phyloP scores from a whole-genome alignment of 2,329 filamentous ascomycete genomes.

The Hymenoscyphus linearis region DNA sequence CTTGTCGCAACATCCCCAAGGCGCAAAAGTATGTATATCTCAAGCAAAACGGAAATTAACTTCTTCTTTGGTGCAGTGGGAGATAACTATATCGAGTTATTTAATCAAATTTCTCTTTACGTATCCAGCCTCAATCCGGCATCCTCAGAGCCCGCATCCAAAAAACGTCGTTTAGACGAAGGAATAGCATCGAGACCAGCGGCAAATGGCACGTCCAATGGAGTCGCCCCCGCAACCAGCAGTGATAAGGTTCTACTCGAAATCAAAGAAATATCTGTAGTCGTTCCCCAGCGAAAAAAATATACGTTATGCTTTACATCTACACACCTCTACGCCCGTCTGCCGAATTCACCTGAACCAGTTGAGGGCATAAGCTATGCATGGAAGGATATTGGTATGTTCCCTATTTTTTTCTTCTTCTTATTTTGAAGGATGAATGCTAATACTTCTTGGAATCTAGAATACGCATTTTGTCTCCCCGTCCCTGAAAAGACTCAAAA shows the following conservation, averaged over 20 bases:
- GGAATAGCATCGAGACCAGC: constrained; percentile 21
- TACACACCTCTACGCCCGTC: constrained; percentile 52
- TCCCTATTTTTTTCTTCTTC: neutral
- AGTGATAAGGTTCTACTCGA: constrained; percentile 51
- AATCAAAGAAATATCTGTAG: constrained; percentile 62
- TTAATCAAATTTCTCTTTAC: constrained; percentile 32
- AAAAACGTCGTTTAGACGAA: constrained; percentile 31
- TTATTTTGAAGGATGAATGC: neutral
- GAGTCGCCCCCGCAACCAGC: constrained; percentile 25
- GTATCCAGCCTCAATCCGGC: constrained; percentile 18
- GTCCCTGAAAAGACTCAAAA: constrained; percentile 61
- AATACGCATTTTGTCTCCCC: constrained; percentile 58
- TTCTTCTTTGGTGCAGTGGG: constrained; percentile 17
- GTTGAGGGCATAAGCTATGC: constrained; percentile 51
- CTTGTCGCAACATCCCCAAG: constrained; percentile 9
- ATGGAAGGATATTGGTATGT: constrained; percentile 57
- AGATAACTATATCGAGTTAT: constrained; percentile 31
- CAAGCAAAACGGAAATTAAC: neutral
- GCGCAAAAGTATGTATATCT: neutral
- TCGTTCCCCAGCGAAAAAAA: constrained; percentile 63
- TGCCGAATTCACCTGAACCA: constrained; percentile 46
- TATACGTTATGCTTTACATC: constrained; percentile 59
- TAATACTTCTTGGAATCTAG: constrained; percentile 32
- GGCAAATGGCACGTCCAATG: constrained; percentile 10
- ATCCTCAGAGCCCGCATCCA: constrained; percentile 26